A percentile compares a stretch with the other conserved stretches of the same genome.
phyloP scores from a whole-genome alignment of 176 grass and related monocot genomes.

The Oryza glaberrima region DNA sequence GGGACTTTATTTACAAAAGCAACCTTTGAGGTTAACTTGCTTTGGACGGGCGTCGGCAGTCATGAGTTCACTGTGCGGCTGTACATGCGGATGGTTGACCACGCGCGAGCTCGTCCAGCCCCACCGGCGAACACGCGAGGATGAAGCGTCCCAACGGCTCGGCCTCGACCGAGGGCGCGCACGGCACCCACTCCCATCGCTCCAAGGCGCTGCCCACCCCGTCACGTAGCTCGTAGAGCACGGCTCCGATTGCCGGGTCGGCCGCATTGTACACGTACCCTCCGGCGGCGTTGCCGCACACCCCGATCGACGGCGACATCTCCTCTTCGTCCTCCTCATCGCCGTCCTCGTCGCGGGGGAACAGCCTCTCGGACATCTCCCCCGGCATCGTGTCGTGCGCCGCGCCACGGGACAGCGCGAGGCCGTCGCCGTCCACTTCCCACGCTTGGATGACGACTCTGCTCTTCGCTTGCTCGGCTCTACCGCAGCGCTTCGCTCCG shows the following conservation, averaged over 20 bases:
- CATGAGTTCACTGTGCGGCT: conserved; percentile 4
- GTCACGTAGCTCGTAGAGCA: conserved; percentile 60
- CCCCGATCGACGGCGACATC: conserved; percentile 39
- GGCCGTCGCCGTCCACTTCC: conserved; percentile 64
- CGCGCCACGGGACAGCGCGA: conserved; percentile 26
- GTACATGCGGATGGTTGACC: neutral
- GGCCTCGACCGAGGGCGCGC: conserved; percentile 44
- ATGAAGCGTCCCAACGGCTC: conserved; percentile 47
- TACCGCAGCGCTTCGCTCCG: conserved; percentile 43
- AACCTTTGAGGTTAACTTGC: neutral
- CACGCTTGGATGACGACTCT: conserved; percentile 52
- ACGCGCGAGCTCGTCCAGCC: conserved; percentile 46
- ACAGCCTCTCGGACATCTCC: conserved; percentile 61
- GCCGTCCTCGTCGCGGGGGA: conserved; percentile 44
- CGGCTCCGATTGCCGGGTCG: conserved; percentile 59
- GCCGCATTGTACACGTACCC: conserved; percentile 91
- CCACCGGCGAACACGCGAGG: conserved; percentile 66
- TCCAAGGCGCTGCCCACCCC: conserved; percentile 8
- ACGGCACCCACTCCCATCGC: conserved; percentile 83
- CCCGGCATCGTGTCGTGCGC: conserved; percentile 53
- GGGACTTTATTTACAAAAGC: neutral
- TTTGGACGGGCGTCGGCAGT: neutral
- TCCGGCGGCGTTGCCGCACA: conserved; percentile 59
- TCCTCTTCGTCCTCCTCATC: conserved; percentile 29
- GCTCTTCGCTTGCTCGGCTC: conserved; percentile 13